Evolutionary conservation across 1,284 basidiomycete species (phyloP), one percentile per base, ranked within the genome.

Genomic region (Ustilago nuda): DNA sequence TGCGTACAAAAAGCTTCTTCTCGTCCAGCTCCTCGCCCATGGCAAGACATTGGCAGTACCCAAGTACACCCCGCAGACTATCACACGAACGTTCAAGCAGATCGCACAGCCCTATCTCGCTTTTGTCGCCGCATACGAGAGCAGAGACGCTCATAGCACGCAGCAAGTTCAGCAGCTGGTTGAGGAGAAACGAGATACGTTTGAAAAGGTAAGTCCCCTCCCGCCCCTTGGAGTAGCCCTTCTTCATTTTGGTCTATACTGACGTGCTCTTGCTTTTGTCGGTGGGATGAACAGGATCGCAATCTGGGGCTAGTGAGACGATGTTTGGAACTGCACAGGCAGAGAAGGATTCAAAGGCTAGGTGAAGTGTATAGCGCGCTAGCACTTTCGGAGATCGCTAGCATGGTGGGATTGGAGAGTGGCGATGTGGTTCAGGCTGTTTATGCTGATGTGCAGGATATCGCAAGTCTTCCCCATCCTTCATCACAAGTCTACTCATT

Each of bases 301-400:
- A 94, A 92, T 63, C 43, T 89, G 2, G 92, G 93, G 6, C 87
- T 95, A 30, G 86, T 92, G 27, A 86, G 88, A 54, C 90, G 91
- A 70, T 92, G 90, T 6, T 85, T 93, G 37, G 89, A 89, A 9
- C 89, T 90, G 15, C 90, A 92, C 4, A 91, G 92, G 0, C 89
- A 91, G 46, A 92, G 93, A 90, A 87, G 90, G 56, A 89, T 94
- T 73, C 90, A 90, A 85, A 91, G 90, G 81, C 88, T 94, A 56
- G 94, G 91, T 0, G 89, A 89, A 57, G 93, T 92, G 7, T 94
- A 93, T 81, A 88, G 93, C 48, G 92, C 91, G 0, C 89, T 94
- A 8, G 89, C 91, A 27, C 86, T 94, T 8, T 83, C 87, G 0
- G 92, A 93, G 69, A 92, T 94, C 58, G 91, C 89, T 4, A 87